Conservation (phyloP, 441 rosid genomes). For the Erodium trifolium region DNA sequence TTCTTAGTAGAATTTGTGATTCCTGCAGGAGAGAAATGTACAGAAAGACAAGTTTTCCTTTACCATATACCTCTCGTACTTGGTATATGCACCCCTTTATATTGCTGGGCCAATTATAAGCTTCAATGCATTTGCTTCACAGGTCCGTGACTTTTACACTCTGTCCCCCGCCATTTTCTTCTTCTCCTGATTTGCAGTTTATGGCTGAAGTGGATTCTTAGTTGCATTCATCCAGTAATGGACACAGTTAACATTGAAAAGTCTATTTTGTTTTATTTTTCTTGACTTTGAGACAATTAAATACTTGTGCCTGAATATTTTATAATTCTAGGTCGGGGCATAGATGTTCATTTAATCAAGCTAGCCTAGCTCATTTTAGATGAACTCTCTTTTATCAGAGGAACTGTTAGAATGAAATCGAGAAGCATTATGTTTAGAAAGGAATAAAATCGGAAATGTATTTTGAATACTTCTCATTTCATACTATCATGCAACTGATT, state of each 20-base stretch:
- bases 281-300: background rate
- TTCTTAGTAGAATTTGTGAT: constrained; percentile 15
- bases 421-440: background rate
- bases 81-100: constrained; percentile 88
- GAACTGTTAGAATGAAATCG: background rate
- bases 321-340: background rate
- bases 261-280: background rate
- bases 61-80: constrained; percentile 60
- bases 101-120: constrained; percentile 85
- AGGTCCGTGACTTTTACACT: constrained; percentile 41
- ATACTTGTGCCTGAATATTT: background rate
- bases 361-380: no score
- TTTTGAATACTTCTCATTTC: background rate
- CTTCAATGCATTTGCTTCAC: constrained; percentile 90
- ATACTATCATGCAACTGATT: constrained; percentile 6
- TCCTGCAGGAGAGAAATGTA: constrained; percentile 53
- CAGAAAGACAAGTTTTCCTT: constrained; percentile 36
- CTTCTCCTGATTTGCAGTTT: constrained; percentile 11
- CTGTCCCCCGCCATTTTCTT: constrained; percentile 3
- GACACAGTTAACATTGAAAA: background rate
- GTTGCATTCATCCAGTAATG: background rate
- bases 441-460: background rate
- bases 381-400: background rate
- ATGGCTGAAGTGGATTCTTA: constrained; percentile 3
- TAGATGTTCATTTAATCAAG: no score